Base-by-base conservation (phyloP, 257 asterid genomes). In the Nicotiana sylvestris region DNA sequence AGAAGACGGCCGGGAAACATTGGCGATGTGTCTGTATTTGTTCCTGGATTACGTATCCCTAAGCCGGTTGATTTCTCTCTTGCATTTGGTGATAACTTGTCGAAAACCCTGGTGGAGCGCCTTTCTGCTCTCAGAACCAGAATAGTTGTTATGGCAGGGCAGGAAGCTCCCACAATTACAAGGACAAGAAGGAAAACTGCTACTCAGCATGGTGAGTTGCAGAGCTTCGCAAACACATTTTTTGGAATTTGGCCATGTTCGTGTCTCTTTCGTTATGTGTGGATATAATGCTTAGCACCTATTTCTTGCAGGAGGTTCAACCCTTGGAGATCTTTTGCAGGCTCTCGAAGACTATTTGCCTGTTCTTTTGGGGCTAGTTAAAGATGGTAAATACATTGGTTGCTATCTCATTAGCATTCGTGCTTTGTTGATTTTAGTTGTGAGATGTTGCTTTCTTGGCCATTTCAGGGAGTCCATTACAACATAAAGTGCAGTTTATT, bases 291-390 rank as follows among this genome's bases (percentile, higher is more conserved):
- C 88, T 83, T 86, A 81, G 76, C 82, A 80, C 86, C 87, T 87
- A 80, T 79, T 90, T 88, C 87, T 30, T 87, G 90, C 92, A 96
- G 98, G 98, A 82, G 99, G 99, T 77, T 96, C 98, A 13, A 91
- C 93, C 2, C 82, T 94, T 80, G 95, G 92, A n/a, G 98, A 96
- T 91, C 98, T 94, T 82, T 94, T 94, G 80, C 98, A 89, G 80
- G 98, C 97, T 79, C 93, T 96, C 66, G 97, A 93, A 85, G 98
- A 93, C 82, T 96, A 96, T 87, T 87, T 96, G 89, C 99, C 98
- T 0, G 98, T 91, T 86, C 94, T 96, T 85, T 68, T 96, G 85
- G 98, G 99, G 84, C 88, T 96, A 89, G 98, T 91, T 83, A 93
- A 94, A 88, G 97, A 96, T 85, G 99, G 99, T 96, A 91, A 32